phyloP scores from a whole-genome alignment of 1,139 yeast genomes.

The Casaregolazyma suthepensis region DNA sequence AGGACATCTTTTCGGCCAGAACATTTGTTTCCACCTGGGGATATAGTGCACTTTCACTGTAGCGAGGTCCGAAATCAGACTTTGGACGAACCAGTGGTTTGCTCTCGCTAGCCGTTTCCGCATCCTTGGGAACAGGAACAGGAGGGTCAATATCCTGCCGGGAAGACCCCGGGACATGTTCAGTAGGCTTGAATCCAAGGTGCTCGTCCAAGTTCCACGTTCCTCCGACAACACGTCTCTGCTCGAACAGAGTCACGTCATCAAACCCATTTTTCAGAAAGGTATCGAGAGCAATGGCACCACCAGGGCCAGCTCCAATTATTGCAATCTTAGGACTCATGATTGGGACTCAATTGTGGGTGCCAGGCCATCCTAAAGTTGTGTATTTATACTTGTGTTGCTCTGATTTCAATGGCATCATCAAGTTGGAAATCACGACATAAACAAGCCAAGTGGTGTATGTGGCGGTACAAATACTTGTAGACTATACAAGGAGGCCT shows the following conservation, averaged over 20 bases:
- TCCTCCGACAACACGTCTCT: constrained; percentile 19
- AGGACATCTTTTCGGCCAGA: constrained; percentile 14
- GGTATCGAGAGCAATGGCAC: constrained; percentile 22
- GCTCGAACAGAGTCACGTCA: constrained; percentile 21
- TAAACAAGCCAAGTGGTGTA: background rate
- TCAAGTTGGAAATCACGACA: background rate
- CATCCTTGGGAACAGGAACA: background rate
- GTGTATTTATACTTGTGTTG: background rate
- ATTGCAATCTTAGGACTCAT: constrained; percentile 16
- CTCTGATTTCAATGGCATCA: background rate
- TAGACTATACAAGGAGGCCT: background rate
- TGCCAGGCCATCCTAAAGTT: background rate
- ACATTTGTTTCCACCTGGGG: constrained; percentile 15
- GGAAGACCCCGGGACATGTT: background rate
- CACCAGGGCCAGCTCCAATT: constrained; percentile 25
- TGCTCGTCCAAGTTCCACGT: constrained; percentile 21
- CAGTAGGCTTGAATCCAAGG: background rate
- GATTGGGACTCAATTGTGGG: background rate
- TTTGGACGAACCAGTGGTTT: background rate
- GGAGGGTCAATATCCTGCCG: background rate
- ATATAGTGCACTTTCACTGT: constrained; percentile 8
- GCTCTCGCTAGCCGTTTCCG: background rate
- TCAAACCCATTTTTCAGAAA: constrained; percentile 20
- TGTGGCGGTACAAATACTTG: background rate
- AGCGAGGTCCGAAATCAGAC: background rate